phyloP scores from a whole-genome alignment of 345 rosid genomes.

The Eucalyptus marginata region DNA sequence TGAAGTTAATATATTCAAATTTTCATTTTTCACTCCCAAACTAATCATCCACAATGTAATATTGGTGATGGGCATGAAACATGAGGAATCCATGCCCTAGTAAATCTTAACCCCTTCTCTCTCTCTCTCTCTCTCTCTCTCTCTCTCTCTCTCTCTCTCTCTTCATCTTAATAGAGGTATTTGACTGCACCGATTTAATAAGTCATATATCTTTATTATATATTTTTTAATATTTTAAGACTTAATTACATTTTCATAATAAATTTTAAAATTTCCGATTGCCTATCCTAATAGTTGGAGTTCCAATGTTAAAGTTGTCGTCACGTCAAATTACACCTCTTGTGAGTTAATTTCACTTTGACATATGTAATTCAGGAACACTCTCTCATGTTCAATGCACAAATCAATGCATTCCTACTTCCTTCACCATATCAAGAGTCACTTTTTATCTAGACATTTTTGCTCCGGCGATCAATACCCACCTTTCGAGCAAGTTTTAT shows the following conservation, averaged over 20 bases:
- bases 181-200: too few species aligned
- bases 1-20: not conserved
- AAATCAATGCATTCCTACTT: not conserved
- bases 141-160: too few species aligned
- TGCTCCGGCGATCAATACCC: fast-evolving
- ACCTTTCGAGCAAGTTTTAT: not conserved
- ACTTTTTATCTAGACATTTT: not conserved
- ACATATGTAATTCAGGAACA: fast-evolving
- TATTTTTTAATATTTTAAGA: too few species aligned
- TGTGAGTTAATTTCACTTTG: not conserved
- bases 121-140: too few species aligned
- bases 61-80: not conserved
- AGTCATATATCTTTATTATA: too few species aligned
- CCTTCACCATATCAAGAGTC: not conserved
- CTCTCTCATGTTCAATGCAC: not conserved
- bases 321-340: too few species aligned
- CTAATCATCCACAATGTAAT: not conserved
- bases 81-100: fast-evolving
- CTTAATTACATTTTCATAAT: fast-evolving
- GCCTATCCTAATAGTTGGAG: not conserved
- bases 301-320: too few species aligned
- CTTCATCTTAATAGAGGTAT: too few species aligned
- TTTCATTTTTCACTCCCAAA: not conserved
- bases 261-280: fast-evolving
- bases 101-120: too few species aligned